Percentiles rank a stretch among this genome's conserved stretches.
phyloP scores from a whole-genome alignment of 2,329 filamentous ascomycete genomes.

The Sarocladiaceae sp. region DNA sequence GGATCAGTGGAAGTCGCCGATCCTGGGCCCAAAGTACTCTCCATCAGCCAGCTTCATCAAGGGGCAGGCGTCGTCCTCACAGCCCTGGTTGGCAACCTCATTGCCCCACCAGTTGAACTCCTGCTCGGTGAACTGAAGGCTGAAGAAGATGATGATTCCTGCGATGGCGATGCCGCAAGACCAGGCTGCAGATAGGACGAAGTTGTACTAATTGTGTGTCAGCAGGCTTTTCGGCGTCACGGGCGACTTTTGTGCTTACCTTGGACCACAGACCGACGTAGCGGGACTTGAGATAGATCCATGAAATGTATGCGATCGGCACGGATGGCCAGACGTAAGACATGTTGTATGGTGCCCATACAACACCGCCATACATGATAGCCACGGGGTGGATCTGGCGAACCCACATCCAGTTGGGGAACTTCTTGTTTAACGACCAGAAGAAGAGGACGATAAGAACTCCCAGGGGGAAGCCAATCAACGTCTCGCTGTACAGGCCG shows the following conservation, averaged over 20 bases:
- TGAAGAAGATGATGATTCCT: slow-evolving; percentile 50
- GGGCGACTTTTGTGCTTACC: too few relatives aligned
- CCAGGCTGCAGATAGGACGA: slow-evolving; percentile 47
- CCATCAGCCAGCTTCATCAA: slow-evolving; percentile 27
- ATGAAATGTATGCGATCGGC: slow-evolving; percentile 48
- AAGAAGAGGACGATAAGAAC: slow-evolving; percentile 39
- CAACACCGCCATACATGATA: slow-evolving; percentile 41
- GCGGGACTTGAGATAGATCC: slow-evolving; percentile 46
- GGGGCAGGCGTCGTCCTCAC: slow-evolving; percentile 36
- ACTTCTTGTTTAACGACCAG: slow-evolving; percentile 33
- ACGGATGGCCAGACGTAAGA: slow-evolving; percentile 48
- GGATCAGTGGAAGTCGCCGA: slow-evolving; percentile 29
- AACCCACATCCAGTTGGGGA: slow-evolving; percentile 33
- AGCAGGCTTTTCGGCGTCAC: too few relatives aligned
- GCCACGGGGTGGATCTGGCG: slow-evolving; percentile 45
- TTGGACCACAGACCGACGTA: slow-evolving; percentile 49
- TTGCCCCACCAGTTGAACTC: slow-evolving; percentile 48
- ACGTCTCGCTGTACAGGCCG: slow-evolving; percentile 42
- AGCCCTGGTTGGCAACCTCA: slow-evolving; percentile 33
- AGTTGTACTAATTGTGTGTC: slow-evolving; percentile 53
- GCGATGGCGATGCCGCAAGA: slow-evolving; percentile 46
- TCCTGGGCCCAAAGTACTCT: slow-evolving; percentile 35
- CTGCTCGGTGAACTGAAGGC: slow-evolving; percentile 39
- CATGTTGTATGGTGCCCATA: slow-evolving; percentile 47
- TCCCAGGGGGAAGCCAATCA: slow-evolving; percentile 48